Percentiles rank a stretch among this genome's conserved stretches.
These are phyloP conservation scores for Fusarium illudens DNA, from an alignment of 2,329 filamentous ascomycete species.

Conservation along the genomic window DNA sequence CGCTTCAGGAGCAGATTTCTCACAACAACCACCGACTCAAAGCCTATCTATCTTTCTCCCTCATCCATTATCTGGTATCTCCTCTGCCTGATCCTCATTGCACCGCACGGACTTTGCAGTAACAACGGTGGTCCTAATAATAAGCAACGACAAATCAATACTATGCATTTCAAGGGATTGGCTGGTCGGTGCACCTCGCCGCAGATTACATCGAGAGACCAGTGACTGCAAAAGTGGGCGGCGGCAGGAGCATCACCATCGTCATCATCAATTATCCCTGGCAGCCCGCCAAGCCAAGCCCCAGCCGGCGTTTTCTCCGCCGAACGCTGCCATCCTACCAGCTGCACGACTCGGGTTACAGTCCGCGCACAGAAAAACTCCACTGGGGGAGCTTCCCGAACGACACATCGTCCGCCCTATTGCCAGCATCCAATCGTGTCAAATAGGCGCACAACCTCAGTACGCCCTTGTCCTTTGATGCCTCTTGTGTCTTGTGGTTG, in stretches of 20 bases:
- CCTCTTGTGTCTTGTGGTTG: slow-evolving; percentile 10
- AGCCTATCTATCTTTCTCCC: neutral
- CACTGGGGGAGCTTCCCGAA: slow-evolving; percentile 13
- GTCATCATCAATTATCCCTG: slow-evolving; percentile 27
- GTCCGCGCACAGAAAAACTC: slow-evolving; percentile 6
- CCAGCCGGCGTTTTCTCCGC: slow-evolving; percentile 21
- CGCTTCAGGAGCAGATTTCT: neutral
- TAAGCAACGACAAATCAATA: slow-evolving; percentile 26
- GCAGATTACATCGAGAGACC: slow-evolving; percentile 33
- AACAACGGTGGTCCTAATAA: slow-evolving; percentile 21
- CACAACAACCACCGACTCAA: neutral
- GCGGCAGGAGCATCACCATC: slow-evolving; percentile 25
- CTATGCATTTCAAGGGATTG: slow-evolving; percentile 34
- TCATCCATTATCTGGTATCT: neutral
- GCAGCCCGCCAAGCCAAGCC: slow-evolving; percentile 28
- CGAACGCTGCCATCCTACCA: slow-evolving; percentile 7
- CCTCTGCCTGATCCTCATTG: slow-evolving; percentile 3
- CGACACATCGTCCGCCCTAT: slow-evolving; percentile 13
- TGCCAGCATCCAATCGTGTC: slow-evolving; percentile 24
- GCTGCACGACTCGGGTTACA: slow-evolving; percentile 11
- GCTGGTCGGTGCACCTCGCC: slow-evolving; percentile 32
- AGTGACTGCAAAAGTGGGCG: slow-evolving; percentile 34
- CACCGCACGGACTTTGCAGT: slow-evolving; percentile 13
- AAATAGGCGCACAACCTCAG: slow-evolving; percentile 14
- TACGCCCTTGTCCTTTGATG: neutral